Conservation (phyloP, 169 alveolate species). For the Babesia divergens region DNA sequence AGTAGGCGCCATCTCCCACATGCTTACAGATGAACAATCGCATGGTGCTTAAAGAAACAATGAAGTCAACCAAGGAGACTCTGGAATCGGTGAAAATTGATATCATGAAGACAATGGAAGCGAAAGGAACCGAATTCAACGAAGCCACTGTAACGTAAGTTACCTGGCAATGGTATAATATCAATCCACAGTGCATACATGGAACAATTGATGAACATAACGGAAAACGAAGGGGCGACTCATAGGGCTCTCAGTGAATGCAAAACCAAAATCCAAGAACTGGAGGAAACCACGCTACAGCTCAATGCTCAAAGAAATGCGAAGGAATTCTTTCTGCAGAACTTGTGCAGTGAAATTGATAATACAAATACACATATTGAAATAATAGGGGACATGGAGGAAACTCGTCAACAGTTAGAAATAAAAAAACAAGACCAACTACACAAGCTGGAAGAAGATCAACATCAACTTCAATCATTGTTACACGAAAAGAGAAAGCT, state of each 20-base stretch:
- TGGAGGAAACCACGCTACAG: not conserved
- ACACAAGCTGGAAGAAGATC: not conserved
- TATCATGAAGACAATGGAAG: slow-evolving; percentile 13
- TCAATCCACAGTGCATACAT: not conserved
- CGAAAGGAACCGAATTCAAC: slow-evolving; percentile 2
- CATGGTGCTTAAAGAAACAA: not conserved
- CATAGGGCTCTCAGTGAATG: not conserved
- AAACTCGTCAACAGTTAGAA: not conserved
- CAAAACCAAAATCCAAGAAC: not conserved
- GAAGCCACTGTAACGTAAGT: not conserved
- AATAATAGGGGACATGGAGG: not conserved
- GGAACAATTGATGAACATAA: not conserved
- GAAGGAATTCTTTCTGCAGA: not conserved
- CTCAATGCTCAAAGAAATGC: not conserved
- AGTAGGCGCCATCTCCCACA: no score
- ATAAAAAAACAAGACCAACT: not conserved
- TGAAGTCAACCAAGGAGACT: not conserved
- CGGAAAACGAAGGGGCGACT: not conserved
- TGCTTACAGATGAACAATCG: not conserved
- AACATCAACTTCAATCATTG: not conserved
- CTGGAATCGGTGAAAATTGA: not conserved
- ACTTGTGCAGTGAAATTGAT: not conserved
- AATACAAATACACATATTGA: not conserved
- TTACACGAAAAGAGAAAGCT: slow-evolving; percentile 4
- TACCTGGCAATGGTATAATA: not conserved